These are phyloP conservation scores for Tetrapisispora arboricola DNA, from an alignment of 805 yeast species.

Conservation along the genomic window DNA sequence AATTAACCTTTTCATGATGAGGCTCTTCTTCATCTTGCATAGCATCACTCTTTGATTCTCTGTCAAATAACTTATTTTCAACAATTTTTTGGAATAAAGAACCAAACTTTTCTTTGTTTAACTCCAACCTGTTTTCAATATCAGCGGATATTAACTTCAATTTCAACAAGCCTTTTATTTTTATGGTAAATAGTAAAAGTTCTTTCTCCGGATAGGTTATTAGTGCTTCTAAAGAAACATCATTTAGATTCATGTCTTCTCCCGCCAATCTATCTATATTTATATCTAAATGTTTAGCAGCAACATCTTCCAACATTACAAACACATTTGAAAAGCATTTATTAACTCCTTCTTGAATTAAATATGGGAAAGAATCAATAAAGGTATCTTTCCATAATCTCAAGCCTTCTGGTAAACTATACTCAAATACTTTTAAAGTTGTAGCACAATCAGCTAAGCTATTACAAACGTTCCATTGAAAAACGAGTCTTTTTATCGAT, in stretches of 20 bases:
- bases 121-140: conserved; percentile 11
- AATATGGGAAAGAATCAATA: conserved; percentile 9
- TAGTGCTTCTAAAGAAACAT: conserved; percentile 5
- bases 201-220: conserved; percentile 15
- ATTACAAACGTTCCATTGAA: conserved; percentile 14
- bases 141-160: conserved; percentile 12
- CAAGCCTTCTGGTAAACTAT: conserved; percentile 20
- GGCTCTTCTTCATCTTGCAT: background rate
- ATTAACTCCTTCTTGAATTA: conserved; percentile 7
- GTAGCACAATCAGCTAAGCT: conserved; percentile 19
- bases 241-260: conserved; percentile 22
- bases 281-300: conserved; percentile 14
- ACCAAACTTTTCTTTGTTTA: conserved; percentile 23
- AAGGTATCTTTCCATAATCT: conserved; percentile 14
- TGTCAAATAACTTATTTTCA: conserved; percentile 17
- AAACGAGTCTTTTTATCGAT: conserved; percentile 1
- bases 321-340: conserved; percentile 14
- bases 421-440: conserved; percentile 21
- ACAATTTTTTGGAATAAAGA: conserved; percentile 15
- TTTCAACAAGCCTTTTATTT: conserved; percentile 21
- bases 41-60: background rate
- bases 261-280: conserved; percentile 17
- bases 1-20: background rate
- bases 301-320: conserved; percentile 20
- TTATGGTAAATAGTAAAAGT: conserved; percentile 20